Evolutionary conservation across 1,284 basidiomycete genomes (phyloP).

Genomic region (Lentinula novae-zelandiae): DNA sequence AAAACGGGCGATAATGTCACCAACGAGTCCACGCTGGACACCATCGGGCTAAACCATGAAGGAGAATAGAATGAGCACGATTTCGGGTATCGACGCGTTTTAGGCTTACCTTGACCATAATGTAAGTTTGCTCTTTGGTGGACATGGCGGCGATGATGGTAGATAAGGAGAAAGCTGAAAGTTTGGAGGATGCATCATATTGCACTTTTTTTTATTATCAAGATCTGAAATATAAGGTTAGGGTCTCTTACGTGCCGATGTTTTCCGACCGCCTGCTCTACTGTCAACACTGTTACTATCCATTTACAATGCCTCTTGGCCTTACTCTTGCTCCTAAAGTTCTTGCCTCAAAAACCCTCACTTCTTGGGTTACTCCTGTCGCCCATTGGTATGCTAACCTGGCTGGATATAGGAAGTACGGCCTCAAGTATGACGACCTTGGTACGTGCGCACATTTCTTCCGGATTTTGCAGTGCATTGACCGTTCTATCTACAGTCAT

Average conservation of each 20-base stretch:
- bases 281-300: slow-evolving; percentile 3
- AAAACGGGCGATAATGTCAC: slow-evolving; percentile 91
- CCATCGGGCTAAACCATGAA: slow-evolving; percentile 79
- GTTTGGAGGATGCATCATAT: slow-evolving; percentile 25
- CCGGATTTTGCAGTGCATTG: neutral
- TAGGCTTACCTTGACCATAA: slow-evolving; percentile 77
- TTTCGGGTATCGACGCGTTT: neutral
- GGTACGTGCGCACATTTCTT: slow-evolving; percentile 43
- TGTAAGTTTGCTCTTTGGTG: slow-evolving; percentile 75
- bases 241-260: neutral
- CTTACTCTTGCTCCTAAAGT: slow-evolving; percentile 81
- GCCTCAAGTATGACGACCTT: slow-evolving; percentile 95
- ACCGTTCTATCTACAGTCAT: slow-evolving; percentile 47
- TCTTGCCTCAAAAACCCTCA: slow-evolving; percentile 65
- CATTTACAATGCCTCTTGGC: slow-evolving; percentile 38
- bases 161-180: slow-evolving; percentile 27
- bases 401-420: slow-evolving; percentile 85
- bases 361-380: slow-evolving; percentile 71
- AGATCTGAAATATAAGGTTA: neutral
- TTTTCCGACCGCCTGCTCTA: neutral
- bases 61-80: slow-evolving; percentile 1
- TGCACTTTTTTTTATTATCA: neutral
- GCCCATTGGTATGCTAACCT: slow-evolving; percentile 83
- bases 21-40: slow-evolving; percentile 93
- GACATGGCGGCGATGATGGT: slow-evolving; percentile 47